A percentile compares a stretch with the other conserved stretches of the same genome.
phyloP scores from a whole-genome alignment of 257 asterid species.

The Haberlea rhodopensis region DNA sequence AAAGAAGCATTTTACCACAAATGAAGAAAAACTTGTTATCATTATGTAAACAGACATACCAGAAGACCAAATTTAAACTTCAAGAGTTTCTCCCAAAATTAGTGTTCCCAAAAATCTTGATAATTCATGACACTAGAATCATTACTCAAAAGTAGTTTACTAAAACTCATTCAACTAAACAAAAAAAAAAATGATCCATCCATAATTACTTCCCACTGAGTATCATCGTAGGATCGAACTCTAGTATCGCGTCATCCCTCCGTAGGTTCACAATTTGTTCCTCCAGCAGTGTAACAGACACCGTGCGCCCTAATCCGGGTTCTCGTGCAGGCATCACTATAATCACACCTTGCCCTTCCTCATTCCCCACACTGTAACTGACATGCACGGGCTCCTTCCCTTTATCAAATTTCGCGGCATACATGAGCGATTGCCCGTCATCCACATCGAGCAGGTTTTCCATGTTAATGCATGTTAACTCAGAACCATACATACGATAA shows the following conservation, averaged over 20 bases:
- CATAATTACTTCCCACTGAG: conserved; percentile 34
- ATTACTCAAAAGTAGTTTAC: too few species aligned
- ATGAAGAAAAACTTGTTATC: too few species aligned
- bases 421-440: conserved; percentile 33
- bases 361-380: conserved; percentile 48
- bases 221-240: conserved; percentile 42
- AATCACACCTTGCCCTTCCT: conserved; percentile 48
- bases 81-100: too few species aligned
- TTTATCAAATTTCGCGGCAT: conserved; percentile 35
- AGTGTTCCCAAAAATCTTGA: too few species aligned
- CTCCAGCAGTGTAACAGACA: conserved; percentile 39
- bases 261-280: conserved; percentile 35
- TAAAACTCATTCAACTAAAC: not conserved
- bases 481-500: conserved; percentile 31
- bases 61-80: too few species aligned
- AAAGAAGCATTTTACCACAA: too few species aligned
- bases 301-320: conserved; percentile 40
- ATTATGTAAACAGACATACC: too few species aligned
- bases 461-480: conserved; percentile 38
- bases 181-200: not conserved
- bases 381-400: conserved; percentile 47
- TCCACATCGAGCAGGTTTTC: conserved; percentile 32
- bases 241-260: conserved; percentile 40
- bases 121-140: too few species aligned
- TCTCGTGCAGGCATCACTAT: conserved; percentile 55